These are phyloP conservation scores for Leishmania braziliensis DNA, from an alignment of 208 protist species.

Conservation along the genomic window DNA sequence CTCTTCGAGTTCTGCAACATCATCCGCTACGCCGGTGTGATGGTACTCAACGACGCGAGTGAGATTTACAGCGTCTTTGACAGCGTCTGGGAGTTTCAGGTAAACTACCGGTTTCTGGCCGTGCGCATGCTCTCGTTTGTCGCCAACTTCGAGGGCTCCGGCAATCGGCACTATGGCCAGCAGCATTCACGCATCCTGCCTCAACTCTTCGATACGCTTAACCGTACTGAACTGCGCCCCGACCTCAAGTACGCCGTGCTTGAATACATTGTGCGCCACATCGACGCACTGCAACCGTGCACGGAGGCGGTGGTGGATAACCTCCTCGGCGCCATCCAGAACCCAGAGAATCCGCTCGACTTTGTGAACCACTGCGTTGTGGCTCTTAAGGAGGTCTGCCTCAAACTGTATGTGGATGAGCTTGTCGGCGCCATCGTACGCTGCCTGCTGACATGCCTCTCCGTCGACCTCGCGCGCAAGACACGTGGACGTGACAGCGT, in stretches of 20 bases:
- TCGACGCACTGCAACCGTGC: slow-evolving; percentile 59
- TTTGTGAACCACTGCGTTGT: slow-evolving; percentile 57
- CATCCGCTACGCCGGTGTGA: slow-evolving; percentile 59
- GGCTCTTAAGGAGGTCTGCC: slow-evolving; percentile 69
- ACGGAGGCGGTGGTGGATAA: slow-evolving; percentile 60
- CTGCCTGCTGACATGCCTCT: slow-evolving; percentile 55
- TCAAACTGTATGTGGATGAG: slow-evolving; percentile 71
- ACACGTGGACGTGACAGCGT: slow-evolving; percentile 28
- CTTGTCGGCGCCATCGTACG: slow-evolving; percentile 83
- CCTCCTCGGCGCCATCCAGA: slow-evolving; percentile 59
- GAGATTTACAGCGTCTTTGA: slow-evolving; percentile 69
- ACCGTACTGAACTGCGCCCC: slow-evolving; percentile 44
- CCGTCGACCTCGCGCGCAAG: slow-evolving; percentile 28
- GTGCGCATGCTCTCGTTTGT: slow-evolving; percentile 78
- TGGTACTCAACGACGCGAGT: slow-evolving; percentile 42
- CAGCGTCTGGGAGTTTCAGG: slow-evolving; percentile 58
- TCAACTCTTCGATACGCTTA: slow-evolving; percentile 77
- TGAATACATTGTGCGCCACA: slow-evolving; percentile 76
- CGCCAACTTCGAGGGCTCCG: slow-evolving; percentile 52
- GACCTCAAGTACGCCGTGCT: slow-evolving; percentile 77
- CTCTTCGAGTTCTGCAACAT: slow-evolving; percentile 80
- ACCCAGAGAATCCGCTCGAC: slow-evolving; percentile 48
- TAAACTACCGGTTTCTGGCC: slow-evolving; percentile 71
- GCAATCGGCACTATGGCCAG: slow-evolving; percentile 43
- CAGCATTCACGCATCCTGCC: slow-evolving; percentile 55